Percentiles rank a stretch among this genome's conserved stretches.
Conservation (phyloP, 768 basidiomycete genomes). For the Mrakia blollopis region DNA sequence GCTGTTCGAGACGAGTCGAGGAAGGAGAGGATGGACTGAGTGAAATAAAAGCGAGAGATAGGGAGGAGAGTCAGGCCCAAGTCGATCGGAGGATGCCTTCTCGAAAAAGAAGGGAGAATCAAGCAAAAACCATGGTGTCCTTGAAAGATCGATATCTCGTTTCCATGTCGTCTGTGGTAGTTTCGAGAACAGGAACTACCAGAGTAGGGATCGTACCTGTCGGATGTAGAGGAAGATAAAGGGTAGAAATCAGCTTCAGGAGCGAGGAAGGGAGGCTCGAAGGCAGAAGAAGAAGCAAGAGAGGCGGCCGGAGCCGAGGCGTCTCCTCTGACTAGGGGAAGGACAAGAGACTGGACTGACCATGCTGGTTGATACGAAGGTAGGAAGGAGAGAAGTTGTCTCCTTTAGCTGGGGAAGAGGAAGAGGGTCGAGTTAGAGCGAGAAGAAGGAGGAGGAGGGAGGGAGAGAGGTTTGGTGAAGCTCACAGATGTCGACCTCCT, state of each 20-base stretch:
- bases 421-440: background rate
- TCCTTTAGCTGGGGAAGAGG: constrained; percentile 51
- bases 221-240: background rate
- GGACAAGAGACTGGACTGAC: constrained; percentile 44
- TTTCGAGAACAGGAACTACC: constrained; percentile 75
- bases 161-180: constrained; percentile 63
- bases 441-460: constrained; percentile 37
- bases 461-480: background rate
- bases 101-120: constrained; percentile 19
- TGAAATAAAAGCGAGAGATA: too few species aligned
- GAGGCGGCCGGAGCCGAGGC: background rate
- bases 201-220: constrained; percentile 73
- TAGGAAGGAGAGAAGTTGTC: constrained; percentile 58
- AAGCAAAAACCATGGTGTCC: constrained; percentile 60
- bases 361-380: constrained; percentile 69
- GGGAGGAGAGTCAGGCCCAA: constrained; percentile 29
- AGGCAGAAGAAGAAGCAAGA: background rate
- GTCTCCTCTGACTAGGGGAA: background rate
- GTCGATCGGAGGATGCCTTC: constrained; percentile 19
- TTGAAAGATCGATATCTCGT: constrained; percentile 74
- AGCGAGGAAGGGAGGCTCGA: background rate
- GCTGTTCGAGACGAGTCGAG: constrained; percentile 75
- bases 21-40: constrained; percentile 72
- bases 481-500: constrained; percentile 14
- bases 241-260: background rate